Percentiles rank a stretch among this genome's conserved stretches.
phyloP scores from a whole-genome alignment of 495 filamentous ascomycete species.

The Tuber aestivum region DNA sequence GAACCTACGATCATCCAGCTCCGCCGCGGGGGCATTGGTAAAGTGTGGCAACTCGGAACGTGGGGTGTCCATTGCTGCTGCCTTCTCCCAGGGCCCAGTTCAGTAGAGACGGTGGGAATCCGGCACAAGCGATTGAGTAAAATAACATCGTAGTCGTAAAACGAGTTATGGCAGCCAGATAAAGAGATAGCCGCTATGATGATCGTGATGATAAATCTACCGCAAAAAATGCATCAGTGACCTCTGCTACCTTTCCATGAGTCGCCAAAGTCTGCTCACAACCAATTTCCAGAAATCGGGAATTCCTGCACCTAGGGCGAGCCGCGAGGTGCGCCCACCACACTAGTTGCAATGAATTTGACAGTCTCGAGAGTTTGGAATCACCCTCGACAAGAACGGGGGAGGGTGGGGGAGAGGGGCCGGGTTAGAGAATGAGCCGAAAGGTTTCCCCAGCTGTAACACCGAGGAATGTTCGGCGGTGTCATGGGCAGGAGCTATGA shows the following conservation, averaged over 20 bases:
- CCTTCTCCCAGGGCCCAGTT: not conserved
- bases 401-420: conserved; percentile 29
- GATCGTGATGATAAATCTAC: not conserved
- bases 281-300: not conserved
- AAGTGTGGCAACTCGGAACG: conserved; percentile 50
- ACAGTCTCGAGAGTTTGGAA: conserved; percentile 43
- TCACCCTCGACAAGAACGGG: conserved; percentile 45
- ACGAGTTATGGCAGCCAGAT: not conserved
- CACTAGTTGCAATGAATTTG: conserved; percentile 31
- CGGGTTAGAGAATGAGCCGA: conserved; percentile 18
- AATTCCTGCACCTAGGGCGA: conserved; percentile 16
- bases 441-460: conserved; percentile 22
- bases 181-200: not conserved
- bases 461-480: conserved; percentile 13
- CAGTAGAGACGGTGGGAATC: not conserved
- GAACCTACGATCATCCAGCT: conserved; percentile 85
- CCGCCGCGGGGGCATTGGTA: conserved; percentile 69
- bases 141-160: not conserved
- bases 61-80: conserved; percentile 51
- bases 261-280: not conserved
- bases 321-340: no score
- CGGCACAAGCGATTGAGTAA: not conserved
- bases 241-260: not conserved
- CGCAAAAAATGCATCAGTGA: not conserved
- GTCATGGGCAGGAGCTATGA: no score